Percentiles rank a stretch among this genome's conserved stretches.
These are phyloP conservation scores for sorghum (Sorghum bicolor) DNA, from an alignment of 176 grass and related monocot genomes.

Conservation along the genomic window DNA sequence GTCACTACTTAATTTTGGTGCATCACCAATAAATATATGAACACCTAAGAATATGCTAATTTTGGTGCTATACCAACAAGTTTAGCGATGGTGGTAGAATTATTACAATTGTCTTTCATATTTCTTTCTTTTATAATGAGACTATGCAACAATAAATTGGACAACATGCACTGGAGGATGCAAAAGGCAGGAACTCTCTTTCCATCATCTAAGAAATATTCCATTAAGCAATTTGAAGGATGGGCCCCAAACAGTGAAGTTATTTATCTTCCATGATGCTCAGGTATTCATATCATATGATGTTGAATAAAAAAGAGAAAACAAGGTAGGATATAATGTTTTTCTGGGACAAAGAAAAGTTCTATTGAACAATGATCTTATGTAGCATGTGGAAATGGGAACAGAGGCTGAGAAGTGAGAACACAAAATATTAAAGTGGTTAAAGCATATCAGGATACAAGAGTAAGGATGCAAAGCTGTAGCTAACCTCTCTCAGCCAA, in stretches of 20 bases:
- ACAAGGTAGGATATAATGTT: neutral
- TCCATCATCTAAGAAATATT: neutral
- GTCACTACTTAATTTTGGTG: neutral
- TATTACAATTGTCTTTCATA: neutral
- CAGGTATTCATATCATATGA: neutral
- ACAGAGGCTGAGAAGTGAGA: neutral
- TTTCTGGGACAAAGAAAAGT: neutral
- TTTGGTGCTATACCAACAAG: neutral
- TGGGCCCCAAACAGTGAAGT: neutral
- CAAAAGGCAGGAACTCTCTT: neutral
- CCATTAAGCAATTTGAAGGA: neutral
- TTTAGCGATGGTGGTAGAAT: neutral
- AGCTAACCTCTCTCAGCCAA: conserved; percentile 74
- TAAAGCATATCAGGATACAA: conserved; percentile 6
- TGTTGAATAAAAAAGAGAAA: neutral
- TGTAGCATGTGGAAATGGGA: neutral
- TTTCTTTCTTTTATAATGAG: neutral
- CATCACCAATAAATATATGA: conserved; percentile 13
- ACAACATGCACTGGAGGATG: neutral
- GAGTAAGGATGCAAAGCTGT: conserved; percentile 12
- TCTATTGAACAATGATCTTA: neutral
- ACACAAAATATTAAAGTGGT: neutral
- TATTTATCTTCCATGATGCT: conserved; percentile 3
- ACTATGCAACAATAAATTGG: neutral
- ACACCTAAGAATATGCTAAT: neutral